Percentiles rank a stretch among this genome's conserved stretches.
Evolutionary conservation across 345 rosid species (phyloP).

Genomic region (Salix caprea): DNA sequence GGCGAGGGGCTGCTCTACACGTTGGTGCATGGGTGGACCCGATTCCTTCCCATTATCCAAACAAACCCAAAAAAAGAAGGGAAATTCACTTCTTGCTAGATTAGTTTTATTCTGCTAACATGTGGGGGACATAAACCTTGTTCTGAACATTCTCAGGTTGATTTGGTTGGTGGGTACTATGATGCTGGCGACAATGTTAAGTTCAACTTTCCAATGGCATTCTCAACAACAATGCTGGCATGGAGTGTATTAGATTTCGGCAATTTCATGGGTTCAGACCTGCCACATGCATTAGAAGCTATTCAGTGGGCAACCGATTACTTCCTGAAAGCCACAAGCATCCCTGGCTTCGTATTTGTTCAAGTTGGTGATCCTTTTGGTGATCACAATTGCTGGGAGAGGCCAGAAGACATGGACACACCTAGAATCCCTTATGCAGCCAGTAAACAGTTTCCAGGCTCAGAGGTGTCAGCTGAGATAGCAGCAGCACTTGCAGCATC

Average conservation of each 20-base stretch:
- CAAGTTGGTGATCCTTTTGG: conserved; percentile 27
- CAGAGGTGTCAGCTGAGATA: conserved; percentile 25
- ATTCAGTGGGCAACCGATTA: conserved; percentile 26
- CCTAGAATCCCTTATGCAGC: conserved; percentile 19
- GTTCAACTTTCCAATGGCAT: conserved; percentile 32
- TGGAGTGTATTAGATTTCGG: conserved; percentile 23
- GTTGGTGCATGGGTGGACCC: too few species aligned
- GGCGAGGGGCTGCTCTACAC: too few species aligned
- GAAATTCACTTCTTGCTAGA: too few species aligned
- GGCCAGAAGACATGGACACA: conserved; percentile 32
- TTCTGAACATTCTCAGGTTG: conserved; percentile 12
- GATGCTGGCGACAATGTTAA: conserved; percentile 30
- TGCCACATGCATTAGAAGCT: conserved; percentile 19
- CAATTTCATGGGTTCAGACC: conserved; percentile 18
- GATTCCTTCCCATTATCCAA: too few species aligned
- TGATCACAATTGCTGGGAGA: conserved; percentile 28
- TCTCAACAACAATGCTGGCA: conserved; percentile 24
- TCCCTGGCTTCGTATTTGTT: conserved; percentile 23
- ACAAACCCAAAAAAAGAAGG: too few species aligned
- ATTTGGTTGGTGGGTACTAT: conserved; percentile 26
- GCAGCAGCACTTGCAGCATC: conserved; percentile 28
- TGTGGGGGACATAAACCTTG: neutral
- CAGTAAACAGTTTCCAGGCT: conserved; percentile 21
- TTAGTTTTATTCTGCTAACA: too few species aligned
- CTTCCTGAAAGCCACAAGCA: conserved; percentile 20